Base-by-base conservation (phyloP, 345 rosid genomes). In the Eucalyptus cloeziana region DNA sequence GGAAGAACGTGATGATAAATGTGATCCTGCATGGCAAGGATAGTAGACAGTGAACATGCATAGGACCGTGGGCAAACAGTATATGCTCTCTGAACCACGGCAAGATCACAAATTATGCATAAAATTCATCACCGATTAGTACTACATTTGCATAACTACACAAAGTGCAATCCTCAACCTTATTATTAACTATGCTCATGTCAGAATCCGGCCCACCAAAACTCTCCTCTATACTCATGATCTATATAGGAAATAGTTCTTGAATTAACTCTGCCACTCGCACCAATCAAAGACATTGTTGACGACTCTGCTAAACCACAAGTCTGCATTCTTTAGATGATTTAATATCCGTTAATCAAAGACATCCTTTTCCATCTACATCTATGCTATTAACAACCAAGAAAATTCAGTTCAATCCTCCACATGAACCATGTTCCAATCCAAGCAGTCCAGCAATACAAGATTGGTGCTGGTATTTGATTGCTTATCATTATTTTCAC, bases 1-100 rank as follows among this genome's bases (percentile, higher is more conserved):
- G 89, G 62, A 96, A 95, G 93, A 98, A 94, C 11, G 94, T 96
- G 90, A 94, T 88, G 6, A 94, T 91, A 89, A 96, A 98, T 14
- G 98, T 95, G 94, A 94, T 94, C 98, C 99, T 97, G 94, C 89
- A 92, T 4, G 83, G 16, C 21, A 45, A 17, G 62, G 44, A 51
- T 51, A n/a, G 40, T 10, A 7, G 56, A 22, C 27, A 9, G 64
- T 86, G 22, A 86, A 86, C 44, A 22, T 47, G 62, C 40, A 50
- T 40, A 86, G 45, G 25, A 71, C 47, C 7, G 45, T 19, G 45
- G 83, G 83, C 27, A 37, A 21, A 40, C 27, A 76, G 14, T 21
- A 37, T 37, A 37, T 40, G 40, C 83, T 37, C 83, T 37, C 25
- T 5, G 25, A 21, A 76, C 27, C 5, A 14, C 27, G 37, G 47